Conservation (phyloP, 2,329 filamentous ascomycete genomes). For the Penicillium hesseltinei region DNA sequence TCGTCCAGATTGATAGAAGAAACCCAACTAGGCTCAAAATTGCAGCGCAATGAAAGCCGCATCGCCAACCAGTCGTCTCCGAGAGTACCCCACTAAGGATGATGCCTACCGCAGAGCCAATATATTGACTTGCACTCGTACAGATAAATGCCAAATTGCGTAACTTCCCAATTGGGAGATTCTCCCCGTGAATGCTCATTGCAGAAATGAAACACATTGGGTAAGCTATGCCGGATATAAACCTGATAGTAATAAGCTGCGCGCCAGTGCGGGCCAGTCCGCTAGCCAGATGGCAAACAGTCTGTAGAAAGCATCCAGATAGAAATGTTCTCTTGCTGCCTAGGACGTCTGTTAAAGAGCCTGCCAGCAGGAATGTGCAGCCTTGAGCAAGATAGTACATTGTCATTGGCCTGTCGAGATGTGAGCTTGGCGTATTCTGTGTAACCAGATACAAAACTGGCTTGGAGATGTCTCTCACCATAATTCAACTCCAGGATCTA, state of each 20-base stretch:
- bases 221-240: constrained; percentile 7
- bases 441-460: background rate
- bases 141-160: constrained; percentile 53
- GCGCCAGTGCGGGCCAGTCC: background rate
- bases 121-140: constrained; percentile 49
- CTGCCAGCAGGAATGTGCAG: constrained; percentile 13
- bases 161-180: constrained; percentile 43
- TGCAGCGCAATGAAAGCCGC: constrained; percentile 38
- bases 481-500: constrained; percentile 1
- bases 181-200: background rate
- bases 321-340: constrained; percentile 10
- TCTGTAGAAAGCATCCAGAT: constrained; percentile 5
- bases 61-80: constrained; percentile 49
- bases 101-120: constrained; percentile 52
- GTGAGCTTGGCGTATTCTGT: background rate
- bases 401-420: constrained; percentile 1
- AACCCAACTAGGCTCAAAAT: constrained; percentile 5
- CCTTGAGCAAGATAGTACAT: constrained; percentile 7
- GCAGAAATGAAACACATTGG: constrained; percentile 13
- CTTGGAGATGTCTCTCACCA: background rate
- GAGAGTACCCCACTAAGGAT: constrained; percentile 50
- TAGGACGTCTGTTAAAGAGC: constrained; percentile 7
- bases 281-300: background rate
- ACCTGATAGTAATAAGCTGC: constrained; percentile 7
- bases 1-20: constrained; percentile 6